Percentiles rank a stretch among this genome's conserved stretches.
phyloP scores from a whole-genome alignment of 2,329 filamentous ascomycete genomes.

The Lanzia echinophila region DNA sequence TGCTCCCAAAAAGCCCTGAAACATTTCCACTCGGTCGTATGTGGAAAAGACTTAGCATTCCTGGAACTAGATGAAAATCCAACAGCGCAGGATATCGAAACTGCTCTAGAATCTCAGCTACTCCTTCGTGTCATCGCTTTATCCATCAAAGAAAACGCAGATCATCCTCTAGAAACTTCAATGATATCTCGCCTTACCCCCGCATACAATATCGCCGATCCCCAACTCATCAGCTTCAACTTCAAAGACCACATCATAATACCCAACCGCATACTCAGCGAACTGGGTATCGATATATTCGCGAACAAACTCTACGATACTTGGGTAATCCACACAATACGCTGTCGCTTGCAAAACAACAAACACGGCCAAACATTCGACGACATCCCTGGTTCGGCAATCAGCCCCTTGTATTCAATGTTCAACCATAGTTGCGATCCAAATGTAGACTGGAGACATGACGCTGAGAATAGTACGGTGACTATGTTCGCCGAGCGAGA shows the following conservation, averaged over 20 bases:
- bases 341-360: constrained; percentile 31
- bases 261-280: constrained; percentile 26
- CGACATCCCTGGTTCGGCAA: constrained; percentile 25
- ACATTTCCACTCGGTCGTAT: constrained; percentile 26
- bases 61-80: constrained; percentile 18
- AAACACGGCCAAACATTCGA: constrained; percentile 25
- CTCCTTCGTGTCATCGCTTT: constrained; percentile 27
- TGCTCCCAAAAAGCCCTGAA: constrained; percentile 24
- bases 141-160: constrained; percentile 20
- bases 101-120: constrained; percentile 25
- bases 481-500: constrained; percentile 23
- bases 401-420: constrained; percentile 28
- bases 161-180: constrained; percentile 25
- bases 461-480: constrained; percentile 20
- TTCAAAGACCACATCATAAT: constrained; percentile 25
- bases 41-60: constrained; percentile 28
- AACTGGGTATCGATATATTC: constrained; percentile 28
- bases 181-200: constrained; percentile 28
- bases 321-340: constrained; percentile 29
- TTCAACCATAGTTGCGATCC: constrained; percentile 32
- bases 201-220: constrained; percentile 22
- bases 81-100: constrained; percentile 14
- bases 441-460: constrained; percentile 27
- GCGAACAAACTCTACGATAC: constrained; percentile 26
- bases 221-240: constrained; percentile 27